Conservation (phyloP, 2,329 filamentous ascomycete species). For the Aspergillus sclerotialis region DNA sequence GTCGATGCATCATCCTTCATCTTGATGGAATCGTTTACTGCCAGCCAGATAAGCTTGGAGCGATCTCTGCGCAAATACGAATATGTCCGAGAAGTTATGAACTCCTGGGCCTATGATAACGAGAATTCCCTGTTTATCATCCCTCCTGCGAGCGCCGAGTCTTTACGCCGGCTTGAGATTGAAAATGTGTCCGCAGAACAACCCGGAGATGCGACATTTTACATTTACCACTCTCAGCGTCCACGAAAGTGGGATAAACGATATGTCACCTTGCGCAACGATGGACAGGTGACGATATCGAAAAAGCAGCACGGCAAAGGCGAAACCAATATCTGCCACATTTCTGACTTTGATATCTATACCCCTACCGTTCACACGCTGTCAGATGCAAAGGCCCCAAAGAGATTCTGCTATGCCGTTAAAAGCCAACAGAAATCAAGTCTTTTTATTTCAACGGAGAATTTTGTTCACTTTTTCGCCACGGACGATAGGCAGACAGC, state of each 20-base stretch:
- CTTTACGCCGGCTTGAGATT: conserved; percentile 49
- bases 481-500: conserved; percentile 65
- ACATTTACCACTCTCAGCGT: conserved; percentile 73
- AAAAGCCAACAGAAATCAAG: conserved; percentile 87
- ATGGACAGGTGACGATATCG: conserved; percentile 64
- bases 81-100: conserved; percentile 76
- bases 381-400: conserved; percentile 70
- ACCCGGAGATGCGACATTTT: conserved; percentile 60
- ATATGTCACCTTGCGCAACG: conserved; percentile 63
- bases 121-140: conserved; percentile 69
- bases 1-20: conserved; percentile 60
- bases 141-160: conserved; percentile 48
- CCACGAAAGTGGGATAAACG: conserved; percentile 86
- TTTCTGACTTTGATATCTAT: conserved; percentile 92
- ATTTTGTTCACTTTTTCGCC: conserved; percentile 88
- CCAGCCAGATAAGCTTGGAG: conserved; percentile 62
- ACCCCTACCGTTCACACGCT: conserved; percentile 62
- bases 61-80: conserved; percentile 81
- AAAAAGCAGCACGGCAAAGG: conserved; percentile 70
- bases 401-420: conserved; percentile 76
- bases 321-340: conserved; percentile 64
- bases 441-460: conserved; percentile 73
- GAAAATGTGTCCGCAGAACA: conserved; percentile 56
- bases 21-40: conserved; percentile 67
- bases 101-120: conserved; percentile 80